Percentiles rank a stretch among this genome's conserved stretches.
Evolutionary conservation across 1,284 basidiomycete genomes (phyloP).

Genomic region (Anthracocystis walkeri): DNA sequence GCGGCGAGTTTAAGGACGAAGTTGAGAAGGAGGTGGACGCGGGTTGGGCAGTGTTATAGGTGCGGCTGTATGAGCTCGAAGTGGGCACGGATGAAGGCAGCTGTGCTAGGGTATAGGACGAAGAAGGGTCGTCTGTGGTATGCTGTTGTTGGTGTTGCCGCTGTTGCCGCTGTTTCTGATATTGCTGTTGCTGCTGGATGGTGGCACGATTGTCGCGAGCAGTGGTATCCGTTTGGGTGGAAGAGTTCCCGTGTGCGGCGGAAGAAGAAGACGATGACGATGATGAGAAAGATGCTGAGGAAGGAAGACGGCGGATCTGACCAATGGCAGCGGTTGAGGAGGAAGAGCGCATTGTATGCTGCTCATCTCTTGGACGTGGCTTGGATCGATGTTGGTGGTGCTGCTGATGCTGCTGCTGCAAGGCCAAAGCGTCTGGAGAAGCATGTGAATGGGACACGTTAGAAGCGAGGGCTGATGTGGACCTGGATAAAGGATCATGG

Average conservation of each 20-base stretch:
- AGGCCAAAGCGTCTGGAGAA: not conserved
- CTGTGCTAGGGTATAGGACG: conserved; percentile 15
- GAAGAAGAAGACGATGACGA: not conserved
- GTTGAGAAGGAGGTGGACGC: not conserved
- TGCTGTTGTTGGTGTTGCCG: not conserved
- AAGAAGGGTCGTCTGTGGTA: not conserved
- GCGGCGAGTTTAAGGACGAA: not conserved
- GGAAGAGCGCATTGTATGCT: conserved; percentile 1
- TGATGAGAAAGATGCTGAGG: not conserved
- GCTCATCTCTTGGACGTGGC: conserved; percentile 5
- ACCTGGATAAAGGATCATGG: not conserved
- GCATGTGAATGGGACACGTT: not conserved
- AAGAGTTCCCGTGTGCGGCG: conserved; percentile 2
- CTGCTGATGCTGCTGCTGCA: not conserved
- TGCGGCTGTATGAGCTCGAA: conserved; percentile 7
- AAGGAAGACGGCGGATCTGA: not conserved
- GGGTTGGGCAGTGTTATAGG: not conserved
- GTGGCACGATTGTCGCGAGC: not conserved
- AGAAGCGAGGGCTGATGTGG: conserved; percentile 3
- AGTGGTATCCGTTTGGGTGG: conserved; percentile 4
- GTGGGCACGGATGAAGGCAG: conserved; percentile 15
- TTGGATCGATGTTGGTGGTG: not conserved
- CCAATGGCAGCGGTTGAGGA: not conserved
- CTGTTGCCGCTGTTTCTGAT: not conserved
- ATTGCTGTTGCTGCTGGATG: not conserved